Evolutionary conservation across 2,329 filamentous ascomycete species (phyloP).

Genomic region (Colletotrichum musae): DNA sequence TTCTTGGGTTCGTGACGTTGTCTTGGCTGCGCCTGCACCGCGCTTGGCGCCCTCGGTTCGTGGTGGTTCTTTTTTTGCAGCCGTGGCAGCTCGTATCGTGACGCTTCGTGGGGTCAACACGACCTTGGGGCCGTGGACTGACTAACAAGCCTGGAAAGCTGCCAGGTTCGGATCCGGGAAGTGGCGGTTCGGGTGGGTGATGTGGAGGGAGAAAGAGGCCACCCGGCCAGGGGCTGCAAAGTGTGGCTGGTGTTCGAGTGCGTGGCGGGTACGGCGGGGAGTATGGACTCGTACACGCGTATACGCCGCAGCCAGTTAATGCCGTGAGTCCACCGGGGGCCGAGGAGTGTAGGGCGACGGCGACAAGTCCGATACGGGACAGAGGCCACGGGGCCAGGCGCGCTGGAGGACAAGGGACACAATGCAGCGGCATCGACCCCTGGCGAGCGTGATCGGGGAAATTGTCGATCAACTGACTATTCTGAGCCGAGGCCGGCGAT

Average conservation of each 20-base stretch:
- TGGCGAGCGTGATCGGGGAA: slow-evolving; percentile 32
- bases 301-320: slow-evolving; percentile 3
- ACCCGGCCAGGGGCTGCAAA: slow-evolving; percentile 6
- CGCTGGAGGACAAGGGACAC: slow-evolving; percentile 23
- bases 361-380: background rate
- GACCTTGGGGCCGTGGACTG: slow-evolving; percentile 17
- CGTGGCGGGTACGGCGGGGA: background rate
- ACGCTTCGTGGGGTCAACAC: slow-evolving; percentile 22
- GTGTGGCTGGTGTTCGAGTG: slow-evolving; percentile 30
- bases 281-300: background rate
- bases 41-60: background rate
- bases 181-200: slow-evolving; percentile 28
- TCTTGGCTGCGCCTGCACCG: slow-evolving; percentile 18
- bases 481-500: slow-evolving; percentile 38
- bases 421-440: slow-evolving; percentile 31
- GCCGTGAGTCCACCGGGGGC: slow-evolving; percentile 12
- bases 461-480: slow-evolving; percentile 39
- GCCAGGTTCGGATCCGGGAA: slow-evolving; percentile 35
- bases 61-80: background rate
- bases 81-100: slow-evolving; percentile 20
- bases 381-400: background rate
- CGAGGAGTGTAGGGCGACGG: slow-evolving; percentile 9
- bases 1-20: slow-evolving; percentile 22
- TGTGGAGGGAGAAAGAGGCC: background rate
- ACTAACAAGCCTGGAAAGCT: slow-evolving; percentile 21